Conservation (phyloP, 768 basidiomycete species). For the Tricholoma flavovirens region DNA sequence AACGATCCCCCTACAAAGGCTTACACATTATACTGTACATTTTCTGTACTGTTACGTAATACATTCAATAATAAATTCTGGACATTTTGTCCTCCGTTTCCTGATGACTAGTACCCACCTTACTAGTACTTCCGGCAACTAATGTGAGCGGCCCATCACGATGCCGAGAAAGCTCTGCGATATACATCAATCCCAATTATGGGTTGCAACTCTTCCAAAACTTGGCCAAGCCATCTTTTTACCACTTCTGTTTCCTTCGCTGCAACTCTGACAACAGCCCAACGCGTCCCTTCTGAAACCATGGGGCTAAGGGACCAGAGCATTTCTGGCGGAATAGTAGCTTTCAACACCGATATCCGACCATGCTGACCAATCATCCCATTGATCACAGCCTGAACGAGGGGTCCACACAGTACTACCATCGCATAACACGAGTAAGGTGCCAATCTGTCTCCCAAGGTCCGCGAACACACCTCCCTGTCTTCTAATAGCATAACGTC, state of each 20-base stretch:
- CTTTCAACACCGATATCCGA: conserved; percentile 56
- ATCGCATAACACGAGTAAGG: conserved; percentile 93
- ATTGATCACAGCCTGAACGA: conserved; percentile 40
- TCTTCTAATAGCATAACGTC: conserved; percentile 76
- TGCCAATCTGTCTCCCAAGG: conserved; percentile 53
- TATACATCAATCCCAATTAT: conserved; percentile 62
- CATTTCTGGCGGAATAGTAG: conserved; percentile 52
- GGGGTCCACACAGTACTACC: conserved; percentile 72
- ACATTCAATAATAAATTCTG: no score
- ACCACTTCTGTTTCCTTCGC: conserved; percentile 74
- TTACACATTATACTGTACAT: no score
- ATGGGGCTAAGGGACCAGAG: conserved; percentile 80
- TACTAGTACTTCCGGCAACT: no score
- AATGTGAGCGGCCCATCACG: conserved; percentile 18
- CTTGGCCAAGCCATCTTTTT: conserved; percentile 58
- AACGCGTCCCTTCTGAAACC: conserved; percentile 29
- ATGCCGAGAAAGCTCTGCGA: conserved; percentile 48
- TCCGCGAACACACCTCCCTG: conserved; percentile 26
- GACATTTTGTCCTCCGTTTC: no score
- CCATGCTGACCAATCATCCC: conserved; percentile 46
- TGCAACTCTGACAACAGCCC: conserved; percentile 63
- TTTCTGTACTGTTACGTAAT: no score
- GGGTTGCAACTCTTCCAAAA: conserved; percentile 44
- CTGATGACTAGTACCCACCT: no score
- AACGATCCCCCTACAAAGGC: no score